Evolutionary conservation across 345 rosid species (phyloP), one percentile per base, ranked within the genome.

Genomic region (Geranium brycei): DNA sequence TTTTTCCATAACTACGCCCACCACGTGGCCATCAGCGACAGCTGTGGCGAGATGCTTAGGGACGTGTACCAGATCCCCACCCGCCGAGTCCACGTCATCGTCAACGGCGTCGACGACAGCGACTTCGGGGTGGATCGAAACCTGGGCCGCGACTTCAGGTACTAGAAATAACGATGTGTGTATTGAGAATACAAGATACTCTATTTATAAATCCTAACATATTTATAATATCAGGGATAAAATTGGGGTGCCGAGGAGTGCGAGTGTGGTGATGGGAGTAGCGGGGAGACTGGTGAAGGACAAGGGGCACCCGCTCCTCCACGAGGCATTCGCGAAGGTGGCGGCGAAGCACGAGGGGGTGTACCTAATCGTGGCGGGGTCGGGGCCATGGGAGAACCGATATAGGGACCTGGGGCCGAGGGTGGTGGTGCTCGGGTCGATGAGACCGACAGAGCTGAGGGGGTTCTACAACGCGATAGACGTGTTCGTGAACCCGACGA

Each of bases 201-300:
- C n/a, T 23, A 23, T 23, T 23, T 2, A 23, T 23, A 23, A 23
- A 23, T 23, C 28, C 28, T 23, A 23, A 23, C 28, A 23, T 2
- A 23, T 23, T 23, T 23, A 2, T 23, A 23, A 23, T 23, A 23
- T 23, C 28, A 23, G 95, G 75, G 71, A 85, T 10, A 81, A 69
- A 57, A 56, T 80, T 16, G 87, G 95, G 0, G 7, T 90, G 57
- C 85, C 81, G 0, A 7, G 23, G 56, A 89, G 86, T 56, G 87
- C 89, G 4, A 76, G 82, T 14, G 66, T 88, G 3, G 90, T 89
- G 1, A 68, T 93, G 5, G 97, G 99, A 1, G 85, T 78, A 0
- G 97, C 97, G 0, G 99, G 97, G 35, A 90, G 99, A 68, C 66
- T 93, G 16, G 99, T 93, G 17, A 90, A 77, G 69, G 99, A 93